A percentile compares a stretch with the other conserved stretches of the same genome.
These are phyloP conservation scores for Phyllosticta citribraziliensis DNA, from an alignment of 2,329 filamentous ascomycete species.

Conservation along the genomic window DNA sequence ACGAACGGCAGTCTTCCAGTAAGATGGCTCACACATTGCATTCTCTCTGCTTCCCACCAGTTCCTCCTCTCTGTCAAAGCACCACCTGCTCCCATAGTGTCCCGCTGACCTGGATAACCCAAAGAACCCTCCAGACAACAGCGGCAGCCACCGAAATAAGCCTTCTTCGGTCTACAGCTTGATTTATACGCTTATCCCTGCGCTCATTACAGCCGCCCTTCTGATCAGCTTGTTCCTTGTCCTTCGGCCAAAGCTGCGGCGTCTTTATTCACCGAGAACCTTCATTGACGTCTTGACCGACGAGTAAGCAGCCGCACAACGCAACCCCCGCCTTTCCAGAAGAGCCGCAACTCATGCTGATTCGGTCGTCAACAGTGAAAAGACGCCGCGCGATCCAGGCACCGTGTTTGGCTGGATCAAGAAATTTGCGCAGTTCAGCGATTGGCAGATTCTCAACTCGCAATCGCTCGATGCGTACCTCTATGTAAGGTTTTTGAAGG, in stretches of 20 bases:
- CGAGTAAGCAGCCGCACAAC: not conserved
- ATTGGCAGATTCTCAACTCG: constrained; percentile 38
- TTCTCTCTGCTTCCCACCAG: not conserved
- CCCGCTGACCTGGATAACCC: not conserved
- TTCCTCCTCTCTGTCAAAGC: not conserved
- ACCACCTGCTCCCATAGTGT: not conserved
- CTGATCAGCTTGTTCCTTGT: constrained; percentile 45
- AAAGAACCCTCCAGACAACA: not conserved
- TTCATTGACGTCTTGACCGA: constrained; percentile 8
- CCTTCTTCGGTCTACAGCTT: constrained; percentile 31
- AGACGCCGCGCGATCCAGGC: constrained; percentile 2
- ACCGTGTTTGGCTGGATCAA: constrained; percentile 28
- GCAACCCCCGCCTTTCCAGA: not conserved
- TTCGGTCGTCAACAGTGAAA: not conserved
- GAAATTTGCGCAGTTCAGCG: constrained; percentile 34
- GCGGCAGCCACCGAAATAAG: constrained; percentile 9
- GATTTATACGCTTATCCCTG: constrained; percentile 45
- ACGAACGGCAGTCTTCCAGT: not conserved
- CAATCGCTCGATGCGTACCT: constrained; percentile 41
- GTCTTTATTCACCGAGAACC: constrained; percentile 46
- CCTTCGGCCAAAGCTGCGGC: constrained; percentile 38
- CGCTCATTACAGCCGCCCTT: constrained; percentile 38
- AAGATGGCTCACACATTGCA: not conserved
- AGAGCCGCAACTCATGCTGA: not conserved
- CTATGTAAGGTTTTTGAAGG: constrained; percentile 38